Base-by-base conservation (phyloP, 2,329 filamentous ascomycete species). In the Microthyrium microscopicum region DNA sequence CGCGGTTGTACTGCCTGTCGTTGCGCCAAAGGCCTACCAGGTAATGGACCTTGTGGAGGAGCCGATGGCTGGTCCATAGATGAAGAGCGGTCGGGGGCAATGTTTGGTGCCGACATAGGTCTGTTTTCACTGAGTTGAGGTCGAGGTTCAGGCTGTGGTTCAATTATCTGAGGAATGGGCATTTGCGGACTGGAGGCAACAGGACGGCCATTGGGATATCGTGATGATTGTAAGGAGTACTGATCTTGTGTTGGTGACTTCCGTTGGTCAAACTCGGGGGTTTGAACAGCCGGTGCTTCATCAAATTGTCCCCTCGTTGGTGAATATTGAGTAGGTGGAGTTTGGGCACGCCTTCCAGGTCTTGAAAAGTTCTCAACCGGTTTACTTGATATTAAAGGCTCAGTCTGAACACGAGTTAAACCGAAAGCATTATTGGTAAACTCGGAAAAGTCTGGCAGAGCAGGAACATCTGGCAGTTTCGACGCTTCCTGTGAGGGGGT, bases 371-470 rank as follows among this genome's bases (percentile, higher is more conserved):
- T 77, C 29, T 58, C 55, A 7, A 50, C 40, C 2, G 44, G 38
- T 35, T 51, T 46, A n/a, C n/a, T n/a, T 18, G 48, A 46, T 31
- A 39, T 51, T 6, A 61, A 55, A 18, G 80, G 76, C 46, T 87
- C 81, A 4, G 81, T 81, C 46, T 77, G 70, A 1, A 79, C 70
- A 42, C 73, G 66, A 5, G 62, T 58, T 21, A 83, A 54, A 5
- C 61, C 34, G 16, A 36, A 36, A 20, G 16, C 20, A 8, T 21
- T 11, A 5, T 26, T 11, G 6, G 31, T 59, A 34, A 71, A 60
- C 18, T 62, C 65, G n/a, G 46, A 42, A 13, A 48, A 38, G 15
- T 48, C 47, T 18, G 47, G 40, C 8, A 38, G 22, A 4, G 8
- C 7, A 4, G 30, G 44, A 33, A 29, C 36, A 41, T 27, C 31